phyloP scores from a whole-genome alignment of 441 rosid species.

The Isatis lusitanica region DNA sequence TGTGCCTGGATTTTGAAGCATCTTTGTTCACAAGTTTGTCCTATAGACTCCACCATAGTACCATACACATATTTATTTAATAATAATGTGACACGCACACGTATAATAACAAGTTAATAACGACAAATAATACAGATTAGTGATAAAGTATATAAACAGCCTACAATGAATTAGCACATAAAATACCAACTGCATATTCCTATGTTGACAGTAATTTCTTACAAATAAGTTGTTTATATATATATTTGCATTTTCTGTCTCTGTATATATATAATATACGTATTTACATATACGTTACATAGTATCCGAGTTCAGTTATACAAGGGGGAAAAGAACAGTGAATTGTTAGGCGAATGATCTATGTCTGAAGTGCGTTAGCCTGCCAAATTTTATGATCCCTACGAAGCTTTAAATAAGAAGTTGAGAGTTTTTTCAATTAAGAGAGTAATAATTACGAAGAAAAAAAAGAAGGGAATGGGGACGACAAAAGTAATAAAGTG shows the following conservation, averaged over 20 bases:
- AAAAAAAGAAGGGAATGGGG: too few species aligned
- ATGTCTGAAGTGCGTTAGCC: neutral
- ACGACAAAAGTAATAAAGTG: neutral
- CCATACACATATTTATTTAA: neutral
- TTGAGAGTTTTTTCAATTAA: too few species aligned
- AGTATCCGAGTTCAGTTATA: neutral
- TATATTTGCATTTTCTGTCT: too few species aligned
- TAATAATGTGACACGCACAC: neutral
- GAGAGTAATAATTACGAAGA: too few species aligned
- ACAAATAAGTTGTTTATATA: too few species aligned
- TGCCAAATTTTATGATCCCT: constrained; percentile 8
- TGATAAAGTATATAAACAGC: neutral
- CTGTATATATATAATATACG: too few species aligned
- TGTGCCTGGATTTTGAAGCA: constrained; percentile 3
- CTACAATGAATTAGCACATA: neutral
- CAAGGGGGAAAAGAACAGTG: neutral
- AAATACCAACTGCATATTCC: neutral
- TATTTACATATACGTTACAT: neutral
- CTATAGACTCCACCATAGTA: neutral
- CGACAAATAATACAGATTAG: neutral
- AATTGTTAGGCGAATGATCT: neutral
- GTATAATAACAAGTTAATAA: neutral
- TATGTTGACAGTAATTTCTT: too few species aligned
- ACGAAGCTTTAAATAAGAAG: neutral
- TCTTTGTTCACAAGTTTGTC: neutral